Evolutionary conservation across 768 basidiomycete species (phyloP), one percentile per base, ranked within the genome.

Genomic region (Tricholoma flavovirens): DNA sequence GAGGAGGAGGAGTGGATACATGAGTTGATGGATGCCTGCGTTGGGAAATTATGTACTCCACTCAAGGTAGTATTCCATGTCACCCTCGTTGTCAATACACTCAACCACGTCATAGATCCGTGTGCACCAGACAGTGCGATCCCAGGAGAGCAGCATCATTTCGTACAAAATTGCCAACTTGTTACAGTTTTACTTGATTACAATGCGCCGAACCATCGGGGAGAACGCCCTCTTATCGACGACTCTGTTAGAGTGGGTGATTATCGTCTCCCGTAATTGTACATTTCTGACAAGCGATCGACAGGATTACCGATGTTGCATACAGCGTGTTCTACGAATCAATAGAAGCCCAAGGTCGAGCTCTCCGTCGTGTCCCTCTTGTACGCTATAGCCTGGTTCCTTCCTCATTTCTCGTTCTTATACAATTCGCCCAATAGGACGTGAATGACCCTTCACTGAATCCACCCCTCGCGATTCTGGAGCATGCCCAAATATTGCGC

Each of bases 151-250:
- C 62, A 87, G 88, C 57, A 93, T 98, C 56, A 83, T 88, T 45
- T 84, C 90, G 0, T 99, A 93, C 75, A 94, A 92, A 69, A 86
- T 98, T 51, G 87, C 93, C 48, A 98, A 96, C 63, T 76, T 98
- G n/a, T 71, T 99, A 8, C 92, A 96, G 61, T 99, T 98, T 67
- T 99, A 98, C 68, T 75, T 87, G 66, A 70, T 93, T 30, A 98
- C 94, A 4, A 97, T 99, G 93, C 80, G 83, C 50, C 80, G 92
- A 49, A 98, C 95, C 1, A 87, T 98, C 42, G 97, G 97, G 0
- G 78, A 82, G n/a, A 76, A 88, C 3, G 91, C 95, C 1, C 56
- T 89, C 45, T 74, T 98, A 53, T 87, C 88, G 1, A 79, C 74
- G 55, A 87, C 89, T 0, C 75, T 98, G 26, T 75, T 84, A 59